Base-by-base conservation (phyloP, 2,329 filamentous ascomycete species). In the Sphaerostilbella broomeana region DNA sequence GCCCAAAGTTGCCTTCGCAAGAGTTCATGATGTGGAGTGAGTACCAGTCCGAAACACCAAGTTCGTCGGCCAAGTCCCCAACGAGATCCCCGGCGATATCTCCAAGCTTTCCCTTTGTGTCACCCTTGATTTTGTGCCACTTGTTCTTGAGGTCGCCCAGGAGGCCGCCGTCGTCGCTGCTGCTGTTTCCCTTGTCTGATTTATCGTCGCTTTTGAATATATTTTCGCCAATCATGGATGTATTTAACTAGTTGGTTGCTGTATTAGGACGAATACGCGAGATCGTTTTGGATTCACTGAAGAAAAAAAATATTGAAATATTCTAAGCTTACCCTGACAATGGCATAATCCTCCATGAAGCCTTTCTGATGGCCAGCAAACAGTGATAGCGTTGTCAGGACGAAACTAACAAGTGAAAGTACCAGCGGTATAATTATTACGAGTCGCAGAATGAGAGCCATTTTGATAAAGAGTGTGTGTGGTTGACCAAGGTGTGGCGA, bases 41-140 rank as follows among this genome's bases (percentile, higher is more conserved):
- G 48, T 73, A 73, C 70, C 70, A 73, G 44, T 73, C 59, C 1
- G 63, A 61, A 40, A 73, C 64, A 17, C 69, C 68, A 19, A 73
- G 55, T n/a, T 61, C 57, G 10, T 62, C 56, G 34, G 62, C 57
- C 31, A 70, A 35, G 37, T 65, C 48, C 40, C 65, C 67, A 25
- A 62, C 63, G 26, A 65, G 45, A 6, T 64, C 57, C 40, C 63
- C 60, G 5, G 58, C 55, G 22, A 69, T 50, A 21, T 66, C 56
- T 47, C 65, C 64, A 43, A 70, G 43, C 30, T 59, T 53, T 28
- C 62, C 60, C 34, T 56, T 57, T 42, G 61, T 54, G 7, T 60
- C 56, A 25, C 62, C 51, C 36, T 58, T 56, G 30, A 61, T 45
- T 18, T 58, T 50, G 41, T 59, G 43, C 33, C 40, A 49, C 43